Evolutionary conservation across 1,139 yeast genomes (phyloP), one percentile per base, ranked within the genome.

Genomic region (Wickerhamomyces sp.): DNA sequence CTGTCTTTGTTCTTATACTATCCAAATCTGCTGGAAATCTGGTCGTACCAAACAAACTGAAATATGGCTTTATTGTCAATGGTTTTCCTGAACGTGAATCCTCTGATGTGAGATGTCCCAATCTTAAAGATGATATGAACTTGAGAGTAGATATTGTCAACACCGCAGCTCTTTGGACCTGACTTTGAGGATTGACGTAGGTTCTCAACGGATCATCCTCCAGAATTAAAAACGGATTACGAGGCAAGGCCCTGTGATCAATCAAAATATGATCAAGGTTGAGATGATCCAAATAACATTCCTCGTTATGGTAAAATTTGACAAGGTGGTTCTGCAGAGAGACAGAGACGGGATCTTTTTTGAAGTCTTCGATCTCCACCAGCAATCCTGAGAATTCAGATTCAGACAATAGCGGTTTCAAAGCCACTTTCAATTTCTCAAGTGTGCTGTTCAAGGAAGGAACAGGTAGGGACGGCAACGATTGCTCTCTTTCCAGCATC

Each of bases 151-250:
- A 78, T 40, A 76, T 72, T 29, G 81, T 68, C 47, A 82, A 61
- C 26, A 72, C 78, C 3, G 88, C 78, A 5, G 88, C 78, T 31
- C 89, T 58, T 42, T 76, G 80, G 4, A 75, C 64, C 58, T 82
- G 91, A 39, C 72, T 65, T 6, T 86, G 83, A 9, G 61, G 60
- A 4, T 47, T 35, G 9, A 61, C 54, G 36, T 57, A 62, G 22
- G 79, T 77, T 38, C 69, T 73, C 45, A 75, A 68, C 1, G 89
- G 88, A 47, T 82, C 93, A 51, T 81, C 83, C 45, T 81, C 87
- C 21, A 82, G 57, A 8, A 82, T 72, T 46, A 82, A 65, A 47
- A 79, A 82, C 1, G 93, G 93, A 50, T 82, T 82, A 41, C 89
- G 62, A 5, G 93, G 93, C 34, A 82, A 62, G 2, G 82, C 77